A percentile compares a stretch with the other conserved stretches of the same genome.
phyloP scores from a whole-genome alignment of 1,284 basidiomycete genomes.

The Ceratobasidium papillatum region DNA sequence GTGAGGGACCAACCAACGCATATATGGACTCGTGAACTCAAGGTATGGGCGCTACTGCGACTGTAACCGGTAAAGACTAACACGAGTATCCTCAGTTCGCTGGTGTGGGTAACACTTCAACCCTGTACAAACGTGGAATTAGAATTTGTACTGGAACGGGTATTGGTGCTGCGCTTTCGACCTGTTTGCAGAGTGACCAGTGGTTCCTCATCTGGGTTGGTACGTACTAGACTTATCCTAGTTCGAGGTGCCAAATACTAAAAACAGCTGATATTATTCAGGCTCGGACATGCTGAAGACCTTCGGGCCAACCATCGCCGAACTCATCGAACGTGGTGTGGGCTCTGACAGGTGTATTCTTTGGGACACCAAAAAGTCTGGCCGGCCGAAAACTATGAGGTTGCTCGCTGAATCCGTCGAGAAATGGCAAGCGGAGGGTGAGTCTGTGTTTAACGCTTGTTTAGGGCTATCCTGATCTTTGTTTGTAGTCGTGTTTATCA shows the following conservation, averaged over 20 bases:
- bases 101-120: conserved; percentile 80
- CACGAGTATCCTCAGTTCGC: conserved; percentile 61
- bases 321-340: conserved; percentile 70
- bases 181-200: conserved; percentile 43
- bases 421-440: conserved; percentile 75
- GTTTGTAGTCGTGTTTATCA: conserved; percentile 73
- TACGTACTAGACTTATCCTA: not conserved
- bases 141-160: conserved; percentile 82
- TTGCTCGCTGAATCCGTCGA: conserved; percentile 70
- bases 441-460: conserved; percentile 26
- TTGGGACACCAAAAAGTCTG: conserved; percentile 75
- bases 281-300: conserved; percentile 57
- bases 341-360: conserved; percentile 69
- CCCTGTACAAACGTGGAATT: conserved; percentile 74
- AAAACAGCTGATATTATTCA: conserved; percentile 62
- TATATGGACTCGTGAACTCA: conserved; percentile 76
- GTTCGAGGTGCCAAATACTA: not conserved
- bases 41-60: conserved; percentile 55
- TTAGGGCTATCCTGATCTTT: not conserved
- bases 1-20: conserved; percentile 71
- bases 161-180: conserved; percentile 78
- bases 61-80: not conserved
- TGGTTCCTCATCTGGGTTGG: conserved; percentile 80
- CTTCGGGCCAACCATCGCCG: conserved; percentile 76
- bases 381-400: conserved; percentile 80